Evolutionary conservation across 2,329 filamentous ascomycete genomes (phyloP), one percentile per base, ranked within the genome.

Genomic region (Rutstroemia sp.): DNA sequence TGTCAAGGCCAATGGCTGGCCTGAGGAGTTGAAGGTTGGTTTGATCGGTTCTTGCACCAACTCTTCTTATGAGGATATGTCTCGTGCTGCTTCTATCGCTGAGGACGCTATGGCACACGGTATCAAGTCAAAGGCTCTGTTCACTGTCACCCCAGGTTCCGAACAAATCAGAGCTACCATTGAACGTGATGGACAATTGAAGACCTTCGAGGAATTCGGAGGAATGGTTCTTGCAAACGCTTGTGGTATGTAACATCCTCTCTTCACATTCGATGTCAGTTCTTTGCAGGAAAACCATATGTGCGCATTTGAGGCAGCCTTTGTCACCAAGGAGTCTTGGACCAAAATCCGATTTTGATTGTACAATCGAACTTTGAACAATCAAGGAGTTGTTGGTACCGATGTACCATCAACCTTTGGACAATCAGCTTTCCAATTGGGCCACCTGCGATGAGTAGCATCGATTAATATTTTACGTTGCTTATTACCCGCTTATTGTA

Each of bases 31-130:
- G 69, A 96, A 96, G 79, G 94, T 95, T 65, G 92, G 92, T 71
- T 79, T 99, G 57, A 97, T 99, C 69, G 94, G 94, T 66, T 96
- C 92, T 68, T 99, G 94, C 88, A 99, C 94, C 68, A 99, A 99
- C 84, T 84, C 80, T 36, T 85, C 82, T 10, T 86, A 86, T 69
- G 83, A 86, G 78, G 94, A 97, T 71, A 97, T 97, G 92, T 88
- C 85, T 68, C 89, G 94, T 64, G 90, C 87, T 64, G 92, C 92
- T 61, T 91, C 88, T 60, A 96, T 97, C 72, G 92, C 89, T 63
- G 85, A 85, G 66, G 91, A 97, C 72, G 94, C 94, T 64, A 82
- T 96, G 66, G 78, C 88, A 73, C 92, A 96, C 73, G 94, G 94
- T 62, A 69, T 99, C 71, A 97, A 97, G 83, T 82, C 94, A 67